These are phyloP conservation scores for Rubus idaeus DNA, from an alignment of 306 rosid species.

Conservation along the genomic window DNA sequence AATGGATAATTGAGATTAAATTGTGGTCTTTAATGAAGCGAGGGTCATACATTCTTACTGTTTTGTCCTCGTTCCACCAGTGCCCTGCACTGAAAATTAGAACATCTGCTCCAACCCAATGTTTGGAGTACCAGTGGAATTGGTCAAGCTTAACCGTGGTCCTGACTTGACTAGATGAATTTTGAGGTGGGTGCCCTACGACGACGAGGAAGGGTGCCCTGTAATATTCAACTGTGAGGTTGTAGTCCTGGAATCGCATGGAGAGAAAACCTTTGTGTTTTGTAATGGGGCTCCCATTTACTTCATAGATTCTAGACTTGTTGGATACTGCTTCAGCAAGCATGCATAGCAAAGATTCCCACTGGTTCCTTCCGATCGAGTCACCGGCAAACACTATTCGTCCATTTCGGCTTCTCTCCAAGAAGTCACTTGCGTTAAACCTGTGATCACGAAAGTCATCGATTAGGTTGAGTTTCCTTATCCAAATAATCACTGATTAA, in stretches of 20 bases:
- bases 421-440: constrained; percentile 73
- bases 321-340: constrained; percentile 59
- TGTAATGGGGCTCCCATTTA: constrained; percentile 65
- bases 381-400: constrained; percentile 91
- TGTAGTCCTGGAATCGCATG: constrained; percentile 60
- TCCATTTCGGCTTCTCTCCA: constrained; percentile 70
- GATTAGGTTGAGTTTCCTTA: neutral
- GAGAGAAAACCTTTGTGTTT: constrained; percentile 76
- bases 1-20: neutral
- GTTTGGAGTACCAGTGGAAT: constrained; percentile 62
- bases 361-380: constrained; percentile 86
- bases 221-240: constrained; percentile 81
- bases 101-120: constrained; percentile 66
- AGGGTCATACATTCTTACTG: constrained; percentile 41
- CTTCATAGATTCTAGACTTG: constrained; percentile 69
- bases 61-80: constrained; percentile 85
- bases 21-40: neutral
- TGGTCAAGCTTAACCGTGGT: constrained; percentile 50
- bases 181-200: constrained; percentile 60
- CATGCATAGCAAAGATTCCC: constrained; percentile 92
- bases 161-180: constrained; percentile 36
- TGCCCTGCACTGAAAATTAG: constrained; percentile 79
- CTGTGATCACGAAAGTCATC: constrained; percentile 35
- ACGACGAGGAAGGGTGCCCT: constrained; percentile 64
- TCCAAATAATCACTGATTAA: neutral